Evolutionary conservation across 345 rosid genomes (phyloP).

Genomic region (Hypericum androsaemum): DNA sequence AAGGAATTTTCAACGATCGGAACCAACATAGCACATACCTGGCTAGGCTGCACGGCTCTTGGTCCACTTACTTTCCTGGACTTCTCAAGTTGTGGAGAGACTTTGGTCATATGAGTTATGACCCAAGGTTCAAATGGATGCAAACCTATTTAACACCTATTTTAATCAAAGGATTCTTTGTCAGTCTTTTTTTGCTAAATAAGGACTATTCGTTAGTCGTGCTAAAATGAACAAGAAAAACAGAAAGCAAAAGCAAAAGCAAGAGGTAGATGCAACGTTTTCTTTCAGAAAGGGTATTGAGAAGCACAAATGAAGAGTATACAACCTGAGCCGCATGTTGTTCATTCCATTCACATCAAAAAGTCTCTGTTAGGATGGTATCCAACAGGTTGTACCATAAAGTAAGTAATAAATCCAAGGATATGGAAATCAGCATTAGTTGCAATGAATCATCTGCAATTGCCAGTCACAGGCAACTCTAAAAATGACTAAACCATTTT

Average conservation of each 20-base stretch:
- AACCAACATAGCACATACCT: conserved; percentile 35
- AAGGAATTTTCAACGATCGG: background rate
- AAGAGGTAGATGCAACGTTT: conserved; percentile 8
- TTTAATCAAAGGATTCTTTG: conserved; percentile 13
- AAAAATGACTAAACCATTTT: too few species aligned
- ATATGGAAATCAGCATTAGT: too few species aligned
- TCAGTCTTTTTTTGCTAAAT: conserved; percentile 8
- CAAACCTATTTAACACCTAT: conserved; percentile 72
- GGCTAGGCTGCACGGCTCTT: conserved; percentile 96
- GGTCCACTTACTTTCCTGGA: conserved; percentile 99
- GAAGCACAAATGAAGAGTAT: background rate
- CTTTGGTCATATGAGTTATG: conserved; percentile 68
- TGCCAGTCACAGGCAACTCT: too few species aligned
- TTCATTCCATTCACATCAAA: conserved; percentile 55
- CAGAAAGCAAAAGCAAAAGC: conserved; percentile 8
- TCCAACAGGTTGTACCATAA: too few species aligned
- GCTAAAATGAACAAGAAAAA: conserved; percentile 4
- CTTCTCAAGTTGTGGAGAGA: conserved; percentile 83
- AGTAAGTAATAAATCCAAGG: too few species aligned
- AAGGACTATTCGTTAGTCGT: background rate
- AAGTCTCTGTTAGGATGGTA: too few species aligned
- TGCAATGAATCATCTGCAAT: too few species aligned
- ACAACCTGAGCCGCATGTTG: conserved; percentile 88
- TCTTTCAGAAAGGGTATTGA: conserved; percentile 7
- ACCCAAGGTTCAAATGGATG: conserved; percentile 75